phyloP scores from a whole-genome alignment of 495 filamentous ascomycete species.

The Thozetella sp. region DNA sequence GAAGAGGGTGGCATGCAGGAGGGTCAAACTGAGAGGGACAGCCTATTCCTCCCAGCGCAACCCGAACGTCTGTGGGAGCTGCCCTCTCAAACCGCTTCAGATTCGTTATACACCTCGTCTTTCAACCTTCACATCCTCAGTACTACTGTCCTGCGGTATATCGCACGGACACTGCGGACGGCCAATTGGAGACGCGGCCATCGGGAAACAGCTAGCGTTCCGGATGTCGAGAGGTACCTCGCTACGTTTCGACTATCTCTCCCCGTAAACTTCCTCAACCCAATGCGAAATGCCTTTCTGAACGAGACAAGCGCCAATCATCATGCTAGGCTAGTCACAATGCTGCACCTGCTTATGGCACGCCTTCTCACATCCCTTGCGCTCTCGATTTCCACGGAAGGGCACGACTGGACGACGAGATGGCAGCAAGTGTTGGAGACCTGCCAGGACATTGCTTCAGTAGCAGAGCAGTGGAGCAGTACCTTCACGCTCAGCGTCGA shows the following conservation, averaged over 20 bases:
- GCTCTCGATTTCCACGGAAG: neutral
- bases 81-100: neutral
- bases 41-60: neutral
- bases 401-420: neutral
- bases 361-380: neutral
- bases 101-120: neutral
- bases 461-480: neutral
- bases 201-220: neutral
- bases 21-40: neutral
- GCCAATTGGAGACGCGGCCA: neutral
- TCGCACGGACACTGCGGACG: neutral
- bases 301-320: neutral
- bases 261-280: neutral
- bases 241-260: neutral
- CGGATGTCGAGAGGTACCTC: neutral
- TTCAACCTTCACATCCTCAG: neutral
- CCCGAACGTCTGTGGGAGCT: neutral
- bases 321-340: neutral
- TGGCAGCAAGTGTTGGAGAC: slow-evolving; percentile 1
- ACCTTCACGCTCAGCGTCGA: neutral
- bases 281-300: neutral
- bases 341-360: slow-evolving; percentile 1
- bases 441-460: neutral
- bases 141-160: neutral
- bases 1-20: neutral